These are phyloP conservation scores for Nicotiana undulata DNA, from an alignment of 257 asterid species.

Conservation along the genomic window DNA sequence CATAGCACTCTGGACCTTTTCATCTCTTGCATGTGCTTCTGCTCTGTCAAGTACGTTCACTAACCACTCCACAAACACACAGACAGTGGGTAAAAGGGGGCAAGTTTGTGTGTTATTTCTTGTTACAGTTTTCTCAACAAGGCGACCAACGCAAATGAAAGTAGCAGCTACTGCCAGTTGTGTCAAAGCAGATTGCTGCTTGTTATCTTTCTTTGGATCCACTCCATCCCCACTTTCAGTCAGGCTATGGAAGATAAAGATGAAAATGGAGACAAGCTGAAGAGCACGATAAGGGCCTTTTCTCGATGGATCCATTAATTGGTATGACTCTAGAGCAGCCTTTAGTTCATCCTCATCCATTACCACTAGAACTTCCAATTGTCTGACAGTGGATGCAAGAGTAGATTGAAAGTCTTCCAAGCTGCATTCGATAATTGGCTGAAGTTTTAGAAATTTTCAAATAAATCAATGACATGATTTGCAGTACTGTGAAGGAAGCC, in stretches of 20 bases:
- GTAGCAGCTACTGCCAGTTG: constrained; percentile 48
- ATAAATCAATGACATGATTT: constrained; percentile 6
- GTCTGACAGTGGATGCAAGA: constrained; percentile 49
- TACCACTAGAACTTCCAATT: constrained; percentile 47
- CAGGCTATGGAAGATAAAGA: constrained; percentile 48
- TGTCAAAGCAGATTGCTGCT: constrained; percentile 26
- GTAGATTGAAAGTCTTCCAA: constrained; percentile 59
- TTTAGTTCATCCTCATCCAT: constrained; percentile 39
- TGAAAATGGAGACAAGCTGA: constrained; percentile 67
- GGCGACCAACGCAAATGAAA: constrained; percentile 62
- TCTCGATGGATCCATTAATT: constrained; percentile 42
- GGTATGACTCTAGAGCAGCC: constrained; percentile 46
- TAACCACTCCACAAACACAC: constrained; percentile 76
- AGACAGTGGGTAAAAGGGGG: constrained; percentile 67
- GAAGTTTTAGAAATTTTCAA: background rate
- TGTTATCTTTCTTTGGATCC: constrained; percentile 27
- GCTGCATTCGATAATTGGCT: constrained; percentile 35
- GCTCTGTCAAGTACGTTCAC: constrained; percentile 35
- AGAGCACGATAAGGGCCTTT: constrained; percentile 71
- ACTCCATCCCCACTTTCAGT: constrained; percentile 27
- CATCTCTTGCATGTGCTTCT: constrained; percentile 33
- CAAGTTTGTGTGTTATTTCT: constrained; percentile 21
- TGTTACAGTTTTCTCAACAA: constrained; percentile 52
- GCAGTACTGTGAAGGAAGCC: background rate
- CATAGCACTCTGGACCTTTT: constrained; percentile 46